Evolutionary conservation across 768 basidiomycete species (phyloP), one percentile per base, ranked within the genome.

Genomic region (Lactarius quietus): DNA sequence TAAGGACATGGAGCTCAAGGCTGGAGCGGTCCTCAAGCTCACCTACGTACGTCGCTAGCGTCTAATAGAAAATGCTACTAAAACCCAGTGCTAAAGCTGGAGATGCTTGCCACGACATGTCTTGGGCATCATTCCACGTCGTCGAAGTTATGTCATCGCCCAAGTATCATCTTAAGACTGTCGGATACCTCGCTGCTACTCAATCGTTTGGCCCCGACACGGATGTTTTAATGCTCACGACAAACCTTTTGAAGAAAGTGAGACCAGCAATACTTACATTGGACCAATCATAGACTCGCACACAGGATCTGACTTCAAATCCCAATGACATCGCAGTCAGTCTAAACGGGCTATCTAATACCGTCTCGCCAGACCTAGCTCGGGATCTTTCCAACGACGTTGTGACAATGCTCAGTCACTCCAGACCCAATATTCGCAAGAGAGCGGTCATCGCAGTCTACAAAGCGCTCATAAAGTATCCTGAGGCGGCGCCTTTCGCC

Each of bases 131-230:
- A 9, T 99, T 99, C 72, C 88, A 96, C 75, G 90, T 99, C 60
- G 89, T 98, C 7, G 97, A 99, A 74, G 94, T 96, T 75, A 99
- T 99, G 97, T 94, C 94, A 41, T 95, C 94, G 4, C 80, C 90
- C 5, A 88, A 88, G 73, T 85, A 89, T 69, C 95, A 98, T 77
- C 82, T 98, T 69, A 99, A 99, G 81, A 87, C 86, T 31, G 89
- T 98, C 57, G 97, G 97, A 15, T 98, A 99, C 76, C 88, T 99
- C 28, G 97, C 92, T 2, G 95, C 97, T 4, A 76, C 85, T 48
- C 87, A 95, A 77, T 95, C 95, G 1, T 99, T 98, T 75, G 83
- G 88, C 52, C 86, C 93, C 70, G 93, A 96, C 64, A 98, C 97
- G 1, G 97, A 98, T 71, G 96, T 98, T 28, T 86, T 98, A 26